Conservation (phyloP, 345 rosid species). For the thale cress (Arabidopsis thaliana) region TAIR10.1 NC_003075.7:741001-741500, state of each 20-base stretch:
- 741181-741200: not conserved
- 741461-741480: conserved; percentile 9
- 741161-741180: not conserved
- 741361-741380: not conserved
- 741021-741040: not conserved
- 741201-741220: conserved; percentile 13
- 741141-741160: not conserved
- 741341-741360: too few relatives aligned
- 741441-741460: conserved; percentile 10
- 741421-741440: conserved; percentile 19
- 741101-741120: too few relatives aligned
- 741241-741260: conserved; percentile 34
- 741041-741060: not conserved
- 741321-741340: not conserved
- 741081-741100: not conserved
- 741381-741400: not conserved
- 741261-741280: conserved; percentile 36
- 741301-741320: not conserved
- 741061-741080: not conserved
- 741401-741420: conserved; percentile 6
- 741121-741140: not conserved
- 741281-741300: conserved; percentile 40
- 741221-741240: conserved; percentile 31
- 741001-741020: not conserved
- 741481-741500: conserved; percentile 41